Evolutionary conservation across 2,329 filamentous ascomycete genomes (phyloP).

Genomic region (Fusarium vanettenii): DNA sequence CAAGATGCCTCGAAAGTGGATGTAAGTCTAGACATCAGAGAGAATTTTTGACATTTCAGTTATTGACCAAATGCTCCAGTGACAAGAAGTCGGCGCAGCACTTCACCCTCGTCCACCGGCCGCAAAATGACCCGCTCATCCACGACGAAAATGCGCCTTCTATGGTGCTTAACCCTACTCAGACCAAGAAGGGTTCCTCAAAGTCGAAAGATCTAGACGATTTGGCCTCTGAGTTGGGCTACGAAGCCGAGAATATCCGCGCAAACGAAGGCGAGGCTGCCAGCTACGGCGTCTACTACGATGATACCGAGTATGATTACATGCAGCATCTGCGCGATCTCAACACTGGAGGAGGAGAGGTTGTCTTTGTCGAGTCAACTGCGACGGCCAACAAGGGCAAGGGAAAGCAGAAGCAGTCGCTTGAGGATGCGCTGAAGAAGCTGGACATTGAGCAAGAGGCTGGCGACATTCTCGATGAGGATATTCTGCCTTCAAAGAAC

Average conservation of each 20-base stretch:
- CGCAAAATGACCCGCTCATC: constrained; percentile 97
- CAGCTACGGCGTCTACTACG: constrained; percentile 91
- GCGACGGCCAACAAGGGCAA: constrained; percentile 74
- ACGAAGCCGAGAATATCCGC: constrained; percentile 73
- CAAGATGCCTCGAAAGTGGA: constrained; percentile 84
- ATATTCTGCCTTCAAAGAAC: constrained; percentile 83
- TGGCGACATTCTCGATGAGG: constrained; percentile 74
- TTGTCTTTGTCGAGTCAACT: constrained; percentile 85
- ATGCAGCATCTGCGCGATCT: constrained; percentile 98
- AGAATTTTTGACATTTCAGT: background rate
- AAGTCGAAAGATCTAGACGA: constrained; percentile 78
- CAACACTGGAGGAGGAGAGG: constrained; percentile 77
- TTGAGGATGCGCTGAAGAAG: constrained; percentile 84
- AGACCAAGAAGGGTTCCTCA: constrained; percentile 51
- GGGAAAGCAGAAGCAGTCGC: constrained; percentile 77
- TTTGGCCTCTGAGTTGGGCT: constrained; percentile 79
- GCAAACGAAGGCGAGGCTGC: constrained; percentile 97
- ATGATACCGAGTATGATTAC: constrained; percentile 97
- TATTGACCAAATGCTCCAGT: constrained; percentile 48
- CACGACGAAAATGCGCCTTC: constrained; percentile 89
- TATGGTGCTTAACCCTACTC: constrained; percentile 85
- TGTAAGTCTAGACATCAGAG: constrained; percentile 49
- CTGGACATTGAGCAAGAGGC: constrained; percentile 66
- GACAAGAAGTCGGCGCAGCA: constrained; percentile 93
- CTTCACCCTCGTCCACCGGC: constrained; percentile 93